A percentile compares a stretch with the other conserved stretches of the same genome.
Evolutionary conservation across 305 asterid species (phyloP).

Genomic region (Rubia tinctorum): DNA sequence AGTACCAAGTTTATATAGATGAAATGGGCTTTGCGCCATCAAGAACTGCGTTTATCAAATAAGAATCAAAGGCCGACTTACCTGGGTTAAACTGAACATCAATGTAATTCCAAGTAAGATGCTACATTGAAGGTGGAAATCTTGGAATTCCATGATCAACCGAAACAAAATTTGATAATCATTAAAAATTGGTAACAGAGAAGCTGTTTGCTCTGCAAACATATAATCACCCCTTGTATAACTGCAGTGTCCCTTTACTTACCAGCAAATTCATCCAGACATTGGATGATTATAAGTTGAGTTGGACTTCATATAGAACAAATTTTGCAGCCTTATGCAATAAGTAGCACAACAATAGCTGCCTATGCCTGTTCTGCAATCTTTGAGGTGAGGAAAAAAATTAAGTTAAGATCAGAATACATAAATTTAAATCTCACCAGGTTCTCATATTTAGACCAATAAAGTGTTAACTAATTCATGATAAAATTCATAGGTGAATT

Average conservation of each 20-base stretch:
- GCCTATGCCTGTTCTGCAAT: background rate
- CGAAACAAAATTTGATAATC: background rate
- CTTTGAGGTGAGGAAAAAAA: background rate
- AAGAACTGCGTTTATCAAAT: background rate
- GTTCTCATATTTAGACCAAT: no score
- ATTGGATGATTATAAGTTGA: background rate
- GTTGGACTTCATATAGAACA: background rate
- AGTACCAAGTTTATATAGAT: background rate
- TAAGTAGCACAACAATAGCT: background rate
- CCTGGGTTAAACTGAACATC: slow-evolving; percentile 7
- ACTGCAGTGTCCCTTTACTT: background rate
- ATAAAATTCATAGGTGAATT: background rate
- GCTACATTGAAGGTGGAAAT: slow-evolving; percentile 13
- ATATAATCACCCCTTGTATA: background rate
- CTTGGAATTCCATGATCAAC: slow-evolving; percentile 23
- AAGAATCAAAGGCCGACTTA: background rate
- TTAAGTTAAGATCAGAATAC: background rate
- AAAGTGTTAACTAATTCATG: background rate
- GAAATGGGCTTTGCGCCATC: background rate
- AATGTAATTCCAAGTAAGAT: slow-evolving; percentile 7
- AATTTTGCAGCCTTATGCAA: background rate
- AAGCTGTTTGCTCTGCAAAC: background rate
- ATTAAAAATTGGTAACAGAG: background rate
- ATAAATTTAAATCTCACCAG: no score
- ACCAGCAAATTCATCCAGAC: background rate